Percentiles rank a stretch among this genome's conserved stretches.
Evolutionary conservation across 2,329 filamentous ascomycete genomes (phyloP).

Genomic region (Fonsecaea multimorphosa): DNA sequence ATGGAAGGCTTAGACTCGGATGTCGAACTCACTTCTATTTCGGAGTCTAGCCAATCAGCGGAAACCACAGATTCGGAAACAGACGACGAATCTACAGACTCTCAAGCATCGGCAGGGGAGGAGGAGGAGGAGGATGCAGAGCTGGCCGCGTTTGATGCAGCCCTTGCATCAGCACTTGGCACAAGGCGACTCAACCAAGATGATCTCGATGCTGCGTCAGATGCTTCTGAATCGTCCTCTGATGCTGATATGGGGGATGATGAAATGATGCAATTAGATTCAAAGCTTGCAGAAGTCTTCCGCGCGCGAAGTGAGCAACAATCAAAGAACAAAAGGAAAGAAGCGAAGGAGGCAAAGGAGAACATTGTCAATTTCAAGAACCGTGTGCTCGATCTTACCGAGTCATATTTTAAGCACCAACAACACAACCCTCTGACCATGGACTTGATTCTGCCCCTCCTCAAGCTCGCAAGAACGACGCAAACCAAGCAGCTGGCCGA

Average conservation of each 20-base stretch:
- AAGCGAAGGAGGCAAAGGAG: conserved; percentile 85
- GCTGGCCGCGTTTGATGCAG: conserved; percentile 70
- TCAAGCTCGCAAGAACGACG: conserved; percentile 78
- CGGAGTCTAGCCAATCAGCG: conserved; percentile 26
- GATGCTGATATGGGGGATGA: conserved; percentile 90
- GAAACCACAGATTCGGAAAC: conserved; percentile 41
- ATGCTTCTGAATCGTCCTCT: conserved; percentile 60
- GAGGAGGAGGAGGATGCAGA: conserved; percentile 57
- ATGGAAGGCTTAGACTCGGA: conserved; percentile 49
- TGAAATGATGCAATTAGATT: conserved; percentile 89
- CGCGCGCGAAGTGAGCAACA: conserved; percentile 70
- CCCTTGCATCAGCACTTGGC: conserved; percentile 77
- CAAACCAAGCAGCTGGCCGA: conserved; percentile 75
- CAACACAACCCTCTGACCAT: conserved; percentile 71
- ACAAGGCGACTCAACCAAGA: conserved; percentile 68
- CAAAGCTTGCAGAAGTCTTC: conserved; percentile 83
- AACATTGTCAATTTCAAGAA: conserved; percentile 94
- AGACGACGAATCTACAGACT: conserved; percentile 52
- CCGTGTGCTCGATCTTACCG: conserved; percentile 84
- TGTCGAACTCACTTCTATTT: conserved; percentile 45
- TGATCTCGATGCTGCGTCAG: conserved; percentile 60
- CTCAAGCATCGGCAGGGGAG: conserved; percentile 46
- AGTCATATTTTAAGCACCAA: conserved; percentile 83
- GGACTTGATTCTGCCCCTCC: conserved; percentile 73
- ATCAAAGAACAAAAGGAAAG: conserved; percentile 72